Base-by-base conservation (phyloP, 371 early-diverging fungal species). In the Coemansia sp. region DNA sequence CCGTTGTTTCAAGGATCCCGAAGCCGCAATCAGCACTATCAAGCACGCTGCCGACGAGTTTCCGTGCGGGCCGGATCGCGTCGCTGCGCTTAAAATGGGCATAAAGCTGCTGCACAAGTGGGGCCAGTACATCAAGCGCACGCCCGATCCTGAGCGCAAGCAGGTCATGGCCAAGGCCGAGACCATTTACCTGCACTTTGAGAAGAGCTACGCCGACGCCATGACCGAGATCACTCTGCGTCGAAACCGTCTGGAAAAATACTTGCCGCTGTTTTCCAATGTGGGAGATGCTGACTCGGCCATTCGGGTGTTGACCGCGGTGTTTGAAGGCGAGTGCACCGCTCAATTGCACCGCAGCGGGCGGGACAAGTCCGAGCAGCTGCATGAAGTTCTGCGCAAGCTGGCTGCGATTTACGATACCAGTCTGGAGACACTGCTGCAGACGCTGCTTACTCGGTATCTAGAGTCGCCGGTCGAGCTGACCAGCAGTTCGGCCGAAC, bases 41-140 rank as follows among this genome's bases (percentile, higher is more conserved):
- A 77, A 77, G 55, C 68, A 77, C 20, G 58, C 62, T 2, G 77
- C 78, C 4, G 78, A 78, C 42, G 60, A 59, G 32, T 49, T 78
- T 35, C 72, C 77, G 4, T 70, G 67, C 38, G 78, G 78, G 9
- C 68, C 77, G 3, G 72, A 78, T 30, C 65, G 68, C 31, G 40
- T 78, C 11, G 69, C 72, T 4, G 78, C 78, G 7, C 67, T 78
- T 26, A 71, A 67, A 45, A 63, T 68, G 43, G 78, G 72, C 16
- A 66, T 66, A 32, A 72, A 72, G 59, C 59, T 71, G 16, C 35
- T 75, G 31, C 20, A 30, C 41, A 75, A 67, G 51, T 73, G 73
- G 73, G 70, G 70, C 11, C 73, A 69, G 58, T 70, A 41, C 34
- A 73, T 70, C 4, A 75, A 67, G 67, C 72, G 74, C 48, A 62